Evolutionary conservation across 1,284 basidiomycete genomes (phyloP).

Genomic region (Leccinum variabile): DNA sequence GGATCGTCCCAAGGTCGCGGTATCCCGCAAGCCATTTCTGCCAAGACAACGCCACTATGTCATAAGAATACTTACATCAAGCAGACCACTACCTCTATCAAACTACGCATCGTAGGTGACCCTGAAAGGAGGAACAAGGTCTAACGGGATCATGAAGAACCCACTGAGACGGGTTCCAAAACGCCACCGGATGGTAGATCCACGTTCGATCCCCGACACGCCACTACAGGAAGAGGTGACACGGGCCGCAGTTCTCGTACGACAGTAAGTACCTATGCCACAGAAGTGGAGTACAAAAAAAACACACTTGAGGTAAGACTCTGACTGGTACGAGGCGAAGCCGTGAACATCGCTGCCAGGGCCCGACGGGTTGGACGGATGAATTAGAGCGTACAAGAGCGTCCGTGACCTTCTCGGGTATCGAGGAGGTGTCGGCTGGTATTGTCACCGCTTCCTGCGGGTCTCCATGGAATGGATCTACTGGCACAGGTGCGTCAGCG

Average conservation of each 20-base stretch:
- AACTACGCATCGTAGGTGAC: conserved; percentile 5
- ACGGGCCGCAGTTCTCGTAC: conserved; percentile 13
- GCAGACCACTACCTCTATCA: background rate
- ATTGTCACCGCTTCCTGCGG: conserved; percentile 1
- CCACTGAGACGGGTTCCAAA: conserved; percentile 11
- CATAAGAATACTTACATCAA: background rate
- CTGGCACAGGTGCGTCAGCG: background rate
- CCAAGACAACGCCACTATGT: background rate
- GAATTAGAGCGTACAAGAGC: conserved; percentile 4
- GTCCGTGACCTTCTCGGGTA: conserved; percentile 10
- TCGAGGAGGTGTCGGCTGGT: background rate
- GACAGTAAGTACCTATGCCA: conserved; percentile 8
- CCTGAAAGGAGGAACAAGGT: background rate
- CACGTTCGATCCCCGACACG: conserved; percentile 7
- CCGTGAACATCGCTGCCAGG: conserved; percentile 5
- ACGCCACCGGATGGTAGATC: conserved; percentile 19
- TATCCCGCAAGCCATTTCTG: background rate
- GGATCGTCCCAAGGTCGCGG: conserved; percentile 18
- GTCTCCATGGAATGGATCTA: conserved; percentile 12
- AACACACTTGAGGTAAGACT: conserved; percentile 9
- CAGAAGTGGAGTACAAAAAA: conserved; percentile 5
- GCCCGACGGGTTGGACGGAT: conserved; percentile 9
- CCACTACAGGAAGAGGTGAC: conserved; percentile 18
- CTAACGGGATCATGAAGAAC: conserved; percentile 20
- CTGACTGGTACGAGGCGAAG: conserved; percentile 6